phyloP scores from a whole-genome alignment of 805 yeast genomes.

The Wickerhamiella azyma region DNA sequence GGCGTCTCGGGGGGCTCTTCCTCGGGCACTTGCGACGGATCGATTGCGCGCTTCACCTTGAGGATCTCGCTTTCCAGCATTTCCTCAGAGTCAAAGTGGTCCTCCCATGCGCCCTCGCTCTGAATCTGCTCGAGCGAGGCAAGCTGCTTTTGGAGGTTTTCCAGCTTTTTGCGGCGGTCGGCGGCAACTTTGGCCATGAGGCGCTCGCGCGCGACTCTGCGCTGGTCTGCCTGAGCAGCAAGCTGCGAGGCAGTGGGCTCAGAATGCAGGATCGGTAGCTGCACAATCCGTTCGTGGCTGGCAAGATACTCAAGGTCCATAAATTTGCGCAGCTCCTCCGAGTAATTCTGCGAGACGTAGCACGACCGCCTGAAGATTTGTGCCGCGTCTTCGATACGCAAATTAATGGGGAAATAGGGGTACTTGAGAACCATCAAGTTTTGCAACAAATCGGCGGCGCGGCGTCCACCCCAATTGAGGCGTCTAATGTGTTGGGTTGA shows the following conservation, averaged over 20 bases:
- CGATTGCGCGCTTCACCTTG: background rate
- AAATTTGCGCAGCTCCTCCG: conserved; percentile 41
- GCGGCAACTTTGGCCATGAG: conserved; percentile 48
- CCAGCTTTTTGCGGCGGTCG: conserved; percentile 89
- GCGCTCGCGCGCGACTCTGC: conserved; percentile 38
- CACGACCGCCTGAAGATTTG: conserved; percentile 62
- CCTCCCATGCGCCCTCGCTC: conserved; percentile 6
- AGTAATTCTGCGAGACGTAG: conserved; percentile 58
- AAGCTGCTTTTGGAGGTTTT: conserved; percentile 66
- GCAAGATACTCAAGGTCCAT: conserved; percentile 54
- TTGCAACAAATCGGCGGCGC: conserved; percentile 48
- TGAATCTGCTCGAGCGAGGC: conserved; percentile 32
- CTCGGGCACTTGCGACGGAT: conserved; percentile 16
- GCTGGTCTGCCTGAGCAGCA: background rate
- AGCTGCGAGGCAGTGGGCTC: background rate
- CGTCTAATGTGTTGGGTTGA: conserved; percentile 55
- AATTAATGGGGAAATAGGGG: conserved; percentile 76
- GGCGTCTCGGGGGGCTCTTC: conserved; percentile 49
- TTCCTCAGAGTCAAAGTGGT: conserved; percentile 24
- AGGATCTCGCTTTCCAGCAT: conserved; percentile 49
- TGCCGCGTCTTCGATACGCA: conserved; percentile 50
- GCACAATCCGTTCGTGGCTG: conserved; percentile 58
- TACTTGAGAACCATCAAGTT: conserved; percentile 63
- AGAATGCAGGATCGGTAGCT: conserved; percentile 60
- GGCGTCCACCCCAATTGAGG: conserved; percentile 85